Evolutionary conservation across 2,329 filamentous ascomycete genomes (phyloP), one percentile per base, ranked within the genome.

Genomic region (Dactylella cylindrospora): DNA sequence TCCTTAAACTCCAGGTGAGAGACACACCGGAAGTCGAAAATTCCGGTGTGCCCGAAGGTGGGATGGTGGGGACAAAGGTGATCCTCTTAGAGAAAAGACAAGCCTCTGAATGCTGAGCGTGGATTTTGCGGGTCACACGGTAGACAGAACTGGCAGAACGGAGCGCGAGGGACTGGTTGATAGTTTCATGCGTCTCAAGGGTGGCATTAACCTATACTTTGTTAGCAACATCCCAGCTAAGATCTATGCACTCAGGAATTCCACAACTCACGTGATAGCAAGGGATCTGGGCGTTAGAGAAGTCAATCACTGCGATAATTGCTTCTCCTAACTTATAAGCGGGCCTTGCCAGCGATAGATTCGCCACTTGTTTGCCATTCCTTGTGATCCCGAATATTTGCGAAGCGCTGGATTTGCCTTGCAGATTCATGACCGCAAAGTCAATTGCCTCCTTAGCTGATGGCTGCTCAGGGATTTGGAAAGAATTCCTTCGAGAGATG

Each of bases 11-110:
- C 93, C 93, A 98, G 67, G 89, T 86, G 20, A 96, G 76, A 66
- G 82, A 86, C 3, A 98, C 82, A 1, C 90, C 90, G 64, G 84
- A 95, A 0, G 93, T 98, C 39, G 94, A 80, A 67, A 98, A 95
- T 66, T 93, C 90, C 0, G 93, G 93, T 0, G 90, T 95, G 0
- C 88, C 90, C 10, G 79, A 79, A 13, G 86, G 80, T 0, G 93
- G 93, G 41, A 98, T 90, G 0, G 88, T 86, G 0, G 90, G 86
- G 6, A 79, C 84, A 69, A 97, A 96, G 5, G 87, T 82, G 17
- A 91, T 78, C 43, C 89, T 80, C 5, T 86, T 80, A 1, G 90
- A 83, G 71, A 86, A 96, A 3, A 97, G 77, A 0, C 88, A 86
- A 25, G 87, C 89, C 72, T 95, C 90, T 19, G 88, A 88, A 23